Evolutionary conservation across 1,139 yeast genomes (phyloP).

Genomic region (Diutina siamensis): DNA sequence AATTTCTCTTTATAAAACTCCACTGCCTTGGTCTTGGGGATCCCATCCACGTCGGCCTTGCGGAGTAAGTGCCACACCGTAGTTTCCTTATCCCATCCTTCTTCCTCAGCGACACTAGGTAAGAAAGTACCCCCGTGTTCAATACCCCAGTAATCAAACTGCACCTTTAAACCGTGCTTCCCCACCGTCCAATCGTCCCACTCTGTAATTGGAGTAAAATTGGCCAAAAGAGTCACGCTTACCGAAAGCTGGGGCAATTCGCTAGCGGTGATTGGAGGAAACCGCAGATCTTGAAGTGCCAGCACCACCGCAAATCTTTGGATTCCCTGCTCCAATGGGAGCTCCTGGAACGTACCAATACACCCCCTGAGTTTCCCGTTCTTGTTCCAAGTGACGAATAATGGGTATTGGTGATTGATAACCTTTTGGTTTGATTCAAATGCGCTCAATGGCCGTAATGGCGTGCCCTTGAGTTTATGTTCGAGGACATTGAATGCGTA

Average conservation of each 20-base stretch:
- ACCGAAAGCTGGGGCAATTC: conserved; percentile 43
- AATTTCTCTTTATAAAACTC: conserved; percentile 21
- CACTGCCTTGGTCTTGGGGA: conserved; percentile 9
- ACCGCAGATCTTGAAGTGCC: conserved; percentile 67
- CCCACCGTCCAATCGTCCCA: conserved; percentile 76
- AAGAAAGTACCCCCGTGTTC: conserved; percentile 65
- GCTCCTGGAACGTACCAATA: conserved; percentile 67
- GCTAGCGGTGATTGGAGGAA: conserved; percentile 43
- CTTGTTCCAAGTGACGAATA: conserved; percentile 84
- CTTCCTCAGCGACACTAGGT: conserved; percentile 88
- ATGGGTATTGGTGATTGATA: conserved; percentile 14
- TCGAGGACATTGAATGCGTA: conserved; percentile 3
- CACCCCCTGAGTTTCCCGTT: conserved; percentile 59
- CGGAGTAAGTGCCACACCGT: conserved; percentile 60
- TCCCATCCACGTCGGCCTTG: conserved; percentile 45
- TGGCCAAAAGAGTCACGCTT: conserved; percentile 52
- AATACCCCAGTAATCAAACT: conserved; percentile 25
- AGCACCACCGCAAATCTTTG: conserved; percentile 53
- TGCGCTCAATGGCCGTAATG: background rate
- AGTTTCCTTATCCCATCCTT: conserved; percentile 65
- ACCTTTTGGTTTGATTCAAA: background rate
- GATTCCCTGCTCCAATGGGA: conserved; percentile 44
- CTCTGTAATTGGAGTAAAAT: conserved; percentile 41
- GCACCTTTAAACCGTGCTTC: conserved; percentile 62
- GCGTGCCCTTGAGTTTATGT: conserved; percentile 2